These are phyloP conservation scores for Metschnikowia gelsemii DNA, from an alignment of 805 yeast species.

Conservation along the genomic window DNA sequence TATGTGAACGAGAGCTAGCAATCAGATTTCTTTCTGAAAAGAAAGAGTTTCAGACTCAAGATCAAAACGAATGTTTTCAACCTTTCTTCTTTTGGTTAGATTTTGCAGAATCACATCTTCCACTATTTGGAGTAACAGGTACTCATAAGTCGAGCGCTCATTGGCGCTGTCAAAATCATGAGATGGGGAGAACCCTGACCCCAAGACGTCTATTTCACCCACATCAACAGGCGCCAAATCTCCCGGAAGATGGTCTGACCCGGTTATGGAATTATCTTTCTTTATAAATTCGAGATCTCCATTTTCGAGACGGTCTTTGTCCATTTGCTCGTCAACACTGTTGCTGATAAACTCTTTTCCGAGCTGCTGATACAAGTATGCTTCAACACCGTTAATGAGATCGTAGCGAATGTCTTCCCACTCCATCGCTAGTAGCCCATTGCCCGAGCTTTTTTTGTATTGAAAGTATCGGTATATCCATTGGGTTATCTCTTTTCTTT, in stretches of 20 bases:
- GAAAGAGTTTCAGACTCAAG: conserved; percentile 26
- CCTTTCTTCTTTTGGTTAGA: not conserved
- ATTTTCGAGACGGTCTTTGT: conserved; percentile 16
- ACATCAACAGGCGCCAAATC: conserved; percentile 20
- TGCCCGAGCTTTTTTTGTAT: conserved; percentile 35
- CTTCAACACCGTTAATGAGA: conserved; percentile 36
- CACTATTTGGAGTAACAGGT: conserved; percentile 27
- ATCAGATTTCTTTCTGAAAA: not conserved
- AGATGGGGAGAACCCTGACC: conserved; percentile 29
- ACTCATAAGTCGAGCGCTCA: conserved; percentile 30
- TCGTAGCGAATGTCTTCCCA: conserved; percentile 45
- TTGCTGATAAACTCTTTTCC: conserved; percentile 25
- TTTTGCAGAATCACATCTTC: conserved; percentile 22
- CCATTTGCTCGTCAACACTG: conserved; percentile 14
- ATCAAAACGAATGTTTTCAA: conserved; percentile 25
- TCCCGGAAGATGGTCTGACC: conserved; percentile 14
- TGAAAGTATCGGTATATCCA: conserved; percentile 38
- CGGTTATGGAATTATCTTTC: conserved; percentile 12
- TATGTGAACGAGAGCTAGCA: no score
- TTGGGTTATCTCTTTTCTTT: conserved; percentile 27
- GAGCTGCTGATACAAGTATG: conserved; percentile 33
- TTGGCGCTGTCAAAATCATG: conserved; percentile 36
- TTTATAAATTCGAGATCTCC: conserved; percentile 15
- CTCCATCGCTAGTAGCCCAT: conserved; percentile 40
- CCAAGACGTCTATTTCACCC: conserved; percentile 19